Percentiles rank a stretch among this genome's conserved stretches.
Evolutionary conservation across 1,139 yeast genomes (phyloP).

Genomic region (Meyerozyma athensensis): DNA sequence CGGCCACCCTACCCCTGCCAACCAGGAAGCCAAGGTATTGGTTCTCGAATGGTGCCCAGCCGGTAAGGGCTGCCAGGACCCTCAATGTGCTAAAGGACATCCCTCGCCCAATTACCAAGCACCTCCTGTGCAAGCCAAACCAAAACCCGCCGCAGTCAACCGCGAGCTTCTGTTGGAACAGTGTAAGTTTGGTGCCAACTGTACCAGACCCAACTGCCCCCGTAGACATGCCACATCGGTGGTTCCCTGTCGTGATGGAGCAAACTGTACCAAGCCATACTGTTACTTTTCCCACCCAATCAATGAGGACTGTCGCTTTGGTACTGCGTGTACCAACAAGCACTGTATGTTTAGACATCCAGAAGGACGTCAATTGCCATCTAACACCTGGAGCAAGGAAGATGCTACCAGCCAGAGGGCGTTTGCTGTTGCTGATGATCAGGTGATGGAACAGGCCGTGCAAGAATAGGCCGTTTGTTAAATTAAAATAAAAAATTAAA

Average conservation of each 20-base stretch:
- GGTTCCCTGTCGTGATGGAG: constrained; percentile 77
- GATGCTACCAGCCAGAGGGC: constrained; percentile 48
- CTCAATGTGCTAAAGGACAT: constrained; percentile 67
- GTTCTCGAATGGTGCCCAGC: constrained; percentile 73
- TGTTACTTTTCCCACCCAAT: constrained; percentile 82
- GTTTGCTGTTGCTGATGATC: constrained; percentile 76
- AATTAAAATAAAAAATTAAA: constrained; percentile 17
- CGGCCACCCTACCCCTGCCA: constrained; percentile 90
- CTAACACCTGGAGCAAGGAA: constrained; percentile 42
- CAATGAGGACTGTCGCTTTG: constrained; percentile 75
- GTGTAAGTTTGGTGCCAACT: constrained; percentile 71
- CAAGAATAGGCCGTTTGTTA: constrained; percentile 22
- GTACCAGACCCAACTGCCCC: constrained; percentile 75
- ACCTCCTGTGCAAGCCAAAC: constrained; percentile 20
- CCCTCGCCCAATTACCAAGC: constrained; percentile 59
- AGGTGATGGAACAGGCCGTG: constrained; percentile 68
- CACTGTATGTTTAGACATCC: constrained; percentile 77
- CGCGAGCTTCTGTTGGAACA: constrained; percentile 62
- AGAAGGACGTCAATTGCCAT: constrained; percentile 50
- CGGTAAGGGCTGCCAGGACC: constrained; percentile 60
- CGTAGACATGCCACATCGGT: constrained; percentile 77
- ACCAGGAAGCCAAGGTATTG: constrained; percentile 63
- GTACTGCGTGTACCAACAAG: constrained; percentile 63
- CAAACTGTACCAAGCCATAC: constrained; percentile 69
- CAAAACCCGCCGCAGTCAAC: constrained; percentile 19